Evolutionary conservation across 2,329 filamentous ascomycete species (phyloP), one percentile per base, ranked within the genome.

Genomic region (Fusarium continuum): DNA sequence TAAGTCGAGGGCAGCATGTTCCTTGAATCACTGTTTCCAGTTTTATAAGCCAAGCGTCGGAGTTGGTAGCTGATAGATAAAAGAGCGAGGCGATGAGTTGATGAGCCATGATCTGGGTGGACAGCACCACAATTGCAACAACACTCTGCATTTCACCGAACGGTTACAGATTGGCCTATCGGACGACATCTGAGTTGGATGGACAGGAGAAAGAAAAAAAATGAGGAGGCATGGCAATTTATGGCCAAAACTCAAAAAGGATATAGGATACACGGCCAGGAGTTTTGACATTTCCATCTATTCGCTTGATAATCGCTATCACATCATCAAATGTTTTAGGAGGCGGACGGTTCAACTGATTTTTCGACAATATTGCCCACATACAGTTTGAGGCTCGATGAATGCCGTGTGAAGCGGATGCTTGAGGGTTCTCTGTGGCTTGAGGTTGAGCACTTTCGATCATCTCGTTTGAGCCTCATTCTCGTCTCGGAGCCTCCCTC

Each of bases 251-350:
- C 46, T 60, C 56, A 70, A 71, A 65, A 71, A 70, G 69, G 69
- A 67, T 66, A 71, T 69, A 70, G 69, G 69, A 71, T 71, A 71
- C 64, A 71, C 58, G 67, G 69, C 65, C 61, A 59, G 69, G 69
- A 70, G 69, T 71, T 70, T 64, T 39, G 51, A n/a, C 46, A 50
- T 66, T 58, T 57, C 44, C 53, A 46, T 61, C 40, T 55, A 32
- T 51, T 49, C 43, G 45, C 47, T 53, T 65, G 39, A 58, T 65
- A 40, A 60, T 53, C 36, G 31, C 44, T 51, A 44, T 58, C 55
- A 50, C 31, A 50, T 39, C 44, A 61, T 56, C 40, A 56, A 38
- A 47, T 38, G 28, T 57, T 47, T 40, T 49, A 47, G 67, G 63
- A 54, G 52, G 52, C 47, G 59, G 54, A 44, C 14, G 54, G 55